A percentile compares a stretch with the other conserved stretches of the same genome.
Conservation (phyloP, 805 yeast genomes). For the Pichia nakasei region DNA sequence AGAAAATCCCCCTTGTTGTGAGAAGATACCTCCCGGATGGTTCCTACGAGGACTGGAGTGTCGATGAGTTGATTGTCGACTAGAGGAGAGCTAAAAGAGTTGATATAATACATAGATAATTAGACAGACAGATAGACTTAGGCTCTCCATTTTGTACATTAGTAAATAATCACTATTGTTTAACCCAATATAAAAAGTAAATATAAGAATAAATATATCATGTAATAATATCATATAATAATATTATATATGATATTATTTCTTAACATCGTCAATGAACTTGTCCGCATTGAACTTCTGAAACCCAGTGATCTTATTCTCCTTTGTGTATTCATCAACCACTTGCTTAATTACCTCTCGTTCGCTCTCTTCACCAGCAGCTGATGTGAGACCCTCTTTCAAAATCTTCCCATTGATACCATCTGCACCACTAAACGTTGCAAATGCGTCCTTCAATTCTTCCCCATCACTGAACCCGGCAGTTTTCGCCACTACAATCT, state of each 20-base stretch:
- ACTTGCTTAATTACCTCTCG: slow-evolving; percentile 14
- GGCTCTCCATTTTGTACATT: neutral
- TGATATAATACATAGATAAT: slow-evolving; percentile 27
- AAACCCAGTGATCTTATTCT: slow-evolving; percentile 47
- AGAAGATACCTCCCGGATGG: slow-evolving; percentile 97
- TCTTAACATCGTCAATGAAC: slow-evolving; percentile 41
- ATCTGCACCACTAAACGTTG: slow-evolving; percentile 30
- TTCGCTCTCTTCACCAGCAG: neutral
- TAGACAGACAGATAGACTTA: neutral
- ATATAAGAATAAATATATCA: neutral
- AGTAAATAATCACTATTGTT: neutral
- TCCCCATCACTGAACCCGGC: slow-evolving; percentile 39
- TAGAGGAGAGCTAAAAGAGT: slow-evolving; percentile 9
- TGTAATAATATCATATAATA: neutral
- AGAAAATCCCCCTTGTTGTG: slow-evolving; percentile 89
- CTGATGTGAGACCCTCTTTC: neutral
- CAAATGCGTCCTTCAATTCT: slow-evolving; percentile 52
- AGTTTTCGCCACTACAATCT: slow-evolving; percentile 50
- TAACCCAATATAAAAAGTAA: too few species aligned
- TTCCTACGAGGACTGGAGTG: slow-evolving; percentile 96
- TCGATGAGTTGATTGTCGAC: slow-evolving; percentile 93
- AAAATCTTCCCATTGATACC: slow-evolving; percentile 26
- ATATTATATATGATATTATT: neutral
- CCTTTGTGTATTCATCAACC: slow-evolving; percentile 46
- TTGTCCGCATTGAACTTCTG: slow-evolving; percentile 50